Base-by-base conservation (phyloP, 2,329 filamentous ascomycete species). In the Magnaporthales sp. region DNA sequence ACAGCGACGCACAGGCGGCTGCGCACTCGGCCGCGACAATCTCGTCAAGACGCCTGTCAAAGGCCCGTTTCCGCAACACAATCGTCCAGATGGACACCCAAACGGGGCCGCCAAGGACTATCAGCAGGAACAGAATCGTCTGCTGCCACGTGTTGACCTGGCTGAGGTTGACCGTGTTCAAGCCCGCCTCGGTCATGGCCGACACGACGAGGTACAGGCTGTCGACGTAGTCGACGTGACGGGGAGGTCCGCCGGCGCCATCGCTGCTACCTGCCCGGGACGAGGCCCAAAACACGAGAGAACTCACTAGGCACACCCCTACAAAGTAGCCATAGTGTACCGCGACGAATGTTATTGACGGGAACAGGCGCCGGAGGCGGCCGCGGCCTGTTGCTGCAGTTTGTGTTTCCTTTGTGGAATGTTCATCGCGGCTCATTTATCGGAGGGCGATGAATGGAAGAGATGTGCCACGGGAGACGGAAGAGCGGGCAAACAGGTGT, bases 271-370 rank as follows among this genome's bases (percentile, higher is more conserved):
- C 73, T 9, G 84, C 82, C 5, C 80, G 80, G 0, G 85, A 84
- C 0, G 82, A 79, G 19, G 79, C 80, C 80, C 81, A 90, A 72
- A 91, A 88, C 62, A 91, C 80, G 58, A 85, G 67, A 11, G 86
- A 86, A n/a, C 80, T 77, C 32, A 86, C 56, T 2, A 90, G 71
- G 67, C 80, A 81, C 10, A 83, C 82, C 7, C 75, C 64, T 67
- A 89, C 78, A 73, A 91, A 90, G 75, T 91, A 91, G 56, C 80
- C 75, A 77, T 90, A 89, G 73, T 91, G 88, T 26, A 90, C 72
- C 0, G 84, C 86, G 70, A 89, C 84, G 72, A 89, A 89, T 70
- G 88, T 87, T 64, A 85, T 74, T 1, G 80, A 78, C 9, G 80
- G 80, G 32, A 81, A 68, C 24, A 60, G 26, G 1, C 60, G 26